phyloP scores from a whole-genome alignment of 768 basidiomycete species.

The Kwoniella mangroviensis region DNA sequence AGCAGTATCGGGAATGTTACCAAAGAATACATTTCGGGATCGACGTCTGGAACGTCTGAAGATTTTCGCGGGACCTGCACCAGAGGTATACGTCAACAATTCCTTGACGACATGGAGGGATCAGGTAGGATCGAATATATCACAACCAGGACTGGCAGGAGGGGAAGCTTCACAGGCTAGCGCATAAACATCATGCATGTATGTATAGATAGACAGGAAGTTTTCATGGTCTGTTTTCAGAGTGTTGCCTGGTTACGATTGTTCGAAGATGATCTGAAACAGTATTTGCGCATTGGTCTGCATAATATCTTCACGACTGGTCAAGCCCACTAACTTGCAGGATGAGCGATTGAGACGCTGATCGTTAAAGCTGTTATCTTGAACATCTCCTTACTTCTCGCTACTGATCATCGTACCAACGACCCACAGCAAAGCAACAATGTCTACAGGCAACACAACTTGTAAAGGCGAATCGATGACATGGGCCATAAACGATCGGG shows the following conservation, averaged over 20 bases:
- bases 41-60: conserved; percentile 83
- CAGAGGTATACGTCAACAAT: conserved; percentile 31
- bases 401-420: not conserved
- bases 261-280: not conserved
- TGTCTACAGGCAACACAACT: conserved; percentile 4
- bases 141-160: not conserved
- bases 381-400: not conserved
- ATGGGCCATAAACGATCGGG: conserved; percentile 1
- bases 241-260: not conserved
- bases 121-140: not conserved
- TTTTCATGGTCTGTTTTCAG: not conserved
- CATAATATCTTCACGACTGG: not conserved
- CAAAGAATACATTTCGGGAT: conserved; percentile 94
- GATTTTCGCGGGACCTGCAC: conserved; percentile 71
- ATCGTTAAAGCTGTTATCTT: not conserved
- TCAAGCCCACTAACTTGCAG: not conserved
- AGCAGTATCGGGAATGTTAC: conserved; percentile 97
- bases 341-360: not conserved
- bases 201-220: not conserved
- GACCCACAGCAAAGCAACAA: not conserved
- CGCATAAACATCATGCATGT: not conserved
- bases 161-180: not conserved
- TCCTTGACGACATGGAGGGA: conserved; percentile 44
- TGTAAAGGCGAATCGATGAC: not conserved
- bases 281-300: not conserved